phyloP scores from a whole-genome alignment of 2,329 filamentous ascomycete species.

The Exophiala sideris region DNA sequence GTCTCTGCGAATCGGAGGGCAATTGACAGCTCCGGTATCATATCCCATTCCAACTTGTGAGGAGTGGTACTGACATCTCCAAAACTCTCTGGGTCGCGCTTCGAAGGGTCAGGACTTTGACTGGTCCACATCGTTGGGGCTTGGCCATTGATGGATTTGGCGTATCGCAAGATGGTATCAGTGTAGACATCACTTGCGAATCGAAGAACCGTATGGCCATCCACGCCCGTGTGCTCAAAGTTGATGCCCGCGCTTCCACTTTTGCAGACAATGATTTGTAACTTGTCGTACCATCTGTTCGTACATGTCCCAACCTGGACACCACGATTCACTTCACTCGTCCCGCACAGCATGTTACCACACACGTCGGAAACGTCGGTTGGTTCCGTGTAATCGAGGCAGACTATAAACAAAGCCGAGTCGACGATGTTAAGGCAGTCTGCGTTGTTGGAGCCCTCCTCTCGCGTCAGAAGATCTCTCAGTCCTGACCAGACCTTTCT shows the following conservation, averaged over 20 bases:
- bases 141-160: constrained; percentile 89
- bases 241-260: constrained; percentile 98
- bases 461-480: constrained; percentile 79
- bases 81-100: constrained; percentile 85
- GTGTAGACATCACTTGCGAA: constrained; percentile 97
- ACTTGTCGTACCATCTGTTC: constrained; percentile 98
- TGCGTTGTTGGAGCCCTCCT: constrained; percentile 87
- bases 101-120: constrained; percentile 84
- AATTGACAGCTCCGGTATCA: constrained; percentile 85
- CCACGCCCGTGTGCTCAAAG: constrained; percentile 97
- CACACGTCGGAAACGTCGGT: constrained; percentile 77
- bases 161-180: constrained; percentile 94
- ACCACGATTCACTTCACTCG: constrained; percentile 83
- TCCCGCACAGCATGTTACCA: constrained; percentile 97
- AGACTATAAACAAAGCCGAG: constrained; percentile 86
- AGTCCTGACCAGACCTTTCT: constrained; percentile 93
- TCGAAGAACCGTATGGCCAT: constrained; percentile 92
- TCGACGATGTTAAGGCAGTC: constrained; percentile 96
- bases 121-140: constrained; percentile 91
- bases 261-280: constrained; percentile 98
- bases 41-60: constrained; percentile 96
- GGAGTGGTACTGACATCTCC: constrained; percentile 91
- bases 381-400: constrained; percentile 88
- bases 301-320: constrained; percentile 97
- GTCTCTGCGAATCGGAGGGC: constrained; percentile 95